Evolutionary conservation across 2,329 filamentous ascomycete genomes (phyloP), one percentile per base, ranked within the genome.

Genomic region (Thielaviopsis punctulata): DNA sequence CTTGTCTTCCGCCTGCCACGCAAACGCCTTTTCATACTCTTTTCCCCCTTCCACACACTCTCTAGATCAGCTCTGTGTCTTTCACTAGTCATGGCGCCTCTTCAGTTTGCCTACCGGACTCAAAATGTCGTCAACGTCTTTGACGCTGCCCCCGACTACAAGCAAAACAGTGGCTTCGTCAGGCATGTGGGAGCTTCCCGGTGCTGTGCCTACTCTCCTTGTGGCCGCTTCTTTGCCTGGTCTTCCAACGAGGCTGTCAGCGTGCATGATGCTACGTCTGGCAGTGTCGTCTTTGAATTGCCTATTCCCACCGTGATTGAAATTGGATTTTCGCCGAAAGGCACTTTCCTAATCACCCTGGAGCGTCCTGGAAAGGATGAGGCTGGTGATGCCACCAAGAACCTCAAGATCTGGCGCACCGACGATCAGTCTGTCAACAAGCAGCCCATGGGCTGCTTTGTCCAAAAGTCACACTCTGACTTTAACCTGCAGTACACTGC

Each of bases 401-500:
- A 98, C 65, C 73, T 98, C 58, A 96, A 95, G 75, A 82, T 98
- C 60, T 98, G 92, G 92, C 80, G 81, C 64, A 88, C 86, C 33
- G 84, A 90, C 63, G 79, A 84, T 8, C 65, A 73, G 45, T 77
- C 68, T 48, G 69, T 69, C 56, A 77, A 82, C 59, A 84, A 86
- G 68, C 73, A 82, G 61, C 80, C 89, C 25, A 75, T 95, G 45
- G 90, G 89, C 57, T 77, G 80, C 62, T 98, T 93, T 65, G 92
- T 98, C 59, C 92, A 98, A 68, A 95, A 95, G 74, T 84, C 81
- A 58, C 87, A 94, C 72, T 86, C 84, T 45, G 86, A 89, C 62
- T 96, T 90, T 90, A 96, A 95, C 65, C 73, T 98, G 63, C 90
- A 96, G 69, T 98, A 96, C 68, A 95, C 89, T 25, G 77, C 79